Evolutionary conservation across 2,329 filamentous ascomycete species (phyloP).

Genomic region (Cercospora janseana): DNA sequence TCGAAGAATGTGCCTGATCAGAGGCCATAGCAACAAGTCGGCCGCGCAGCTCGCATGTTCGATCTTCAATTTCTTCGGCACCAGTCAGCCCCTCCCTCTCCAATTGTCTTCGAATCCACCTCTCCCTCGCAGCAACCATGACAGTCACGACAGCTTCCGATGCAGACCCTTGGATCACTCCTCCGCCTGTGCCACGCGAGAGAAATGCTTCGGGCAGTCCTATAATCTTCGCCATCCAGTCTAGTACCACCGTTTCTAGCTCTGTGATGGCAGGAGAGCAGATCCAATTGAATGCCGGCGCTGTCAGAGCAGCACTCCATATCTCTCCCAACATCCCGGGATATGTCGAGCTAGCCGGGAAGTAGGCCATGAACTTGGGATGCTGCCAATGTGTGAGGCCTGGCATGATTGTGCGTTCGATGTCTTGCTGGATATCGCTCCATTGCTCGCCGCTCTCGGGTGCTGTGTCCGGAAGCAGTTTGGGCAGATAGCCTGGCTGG

Average conservation of each 20-base stretch:
- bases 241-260: constrained; percentile 86
- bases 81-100: constrained; percentile 47
- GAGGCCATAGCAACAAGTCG: constrained; percentile 78
- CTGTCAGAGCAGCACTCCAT: constrained; percentile 84
- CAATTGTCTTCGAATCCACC: constrained; percentile 64
- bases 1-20: constrained; percentile 76
- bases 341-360: constrained; percentile 77
- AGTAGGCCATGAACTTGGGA: constrained; percentile 95
- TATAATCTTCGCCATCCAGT: constrained; percentile 81
- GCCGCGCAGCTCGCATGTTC: constrained; percentile 63
- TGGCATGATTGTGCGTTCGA: constrained; percentile 82
- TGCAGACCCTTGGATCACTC: constrained; percentile 91
- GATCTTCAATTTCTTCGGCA: constrained; percentile 64
- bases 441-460: constrained; percentile 70
- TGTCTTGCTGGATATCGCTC: constrained; percentile 75
- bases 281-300: constrained; percentile 95
- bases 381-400: constrained; percentile 94
- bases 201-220: constrained; percentile 70
- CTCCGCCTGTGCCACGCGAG: constrained; percentile 74
- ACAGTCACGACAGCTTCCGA: constrained; percentile 83
- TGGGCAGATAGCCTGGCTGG: constrained; percentile 79
- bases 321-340: constrained; percentile 88
- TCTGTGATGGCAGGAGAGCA: constrained; percentile 90
- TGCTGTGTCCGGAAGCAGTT: constrained; percentile 67
- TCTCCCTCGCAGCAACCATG: constrained; percentile 82